Conservation (phyloP, 2,329 filamentous ascomycete genomes). For the Ascochyta lentis region DNA sequence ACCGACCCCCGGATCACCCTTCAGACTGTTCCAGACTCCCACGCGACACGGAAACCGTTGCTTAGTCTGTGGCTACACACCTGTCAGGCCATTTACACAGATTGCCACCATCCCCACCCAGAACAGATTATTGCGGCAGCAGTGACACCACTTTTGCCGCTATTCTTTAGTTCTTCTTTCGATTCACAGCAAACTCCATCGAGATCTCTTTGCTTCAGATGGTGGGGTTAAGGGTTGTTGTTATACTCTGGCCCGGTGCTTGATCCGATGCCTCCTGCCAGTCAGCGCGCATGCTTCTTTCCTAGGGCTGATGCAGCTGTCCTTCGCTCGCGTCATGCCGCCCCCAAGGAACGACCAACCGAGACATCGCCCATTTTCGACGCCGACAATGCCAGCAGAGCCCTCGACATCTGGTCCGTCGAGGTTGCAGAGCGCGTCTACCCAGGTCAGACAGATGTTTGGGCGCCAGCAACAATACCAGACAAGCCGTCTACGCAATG, state of each 20-base stretch:
- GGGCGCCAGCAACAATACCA: constrained; percentile 27
- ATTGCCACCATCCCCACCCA: constrained; percentile 1
- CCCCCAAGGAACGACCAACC: constrained; percentile 30
- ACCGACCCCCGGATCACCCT: neutral
- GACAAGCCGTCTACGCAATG: constrained; percentile 22
- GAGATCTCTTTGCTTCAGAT: constrained; percentile 5
- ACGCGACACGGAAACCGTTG: constrained; percentile 15
- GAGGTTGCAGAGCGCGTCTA: constrained; percentile 25
- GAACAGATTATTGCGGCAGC: neutral
- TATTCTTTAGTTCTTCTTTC: neutral
- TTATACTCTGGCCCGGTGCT: neutral
- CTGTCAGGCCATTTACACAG: neutral
- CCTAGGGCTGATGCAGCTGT: constrained; percentile 37
- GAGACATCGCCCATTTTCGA: constrained; percentile 33
- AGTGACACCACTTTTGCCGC: neutral
- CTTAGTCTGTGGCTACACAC: neutral
- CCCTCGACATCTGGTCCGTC: constrained; percentile 26
- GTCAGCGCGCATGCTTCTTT: constrained; percentile 30
- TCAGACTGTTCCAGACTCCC: constrained; percentile 11
- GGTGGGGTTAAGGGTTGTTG: neutral
- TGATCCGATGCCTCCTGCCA: constrained; percentile 21
- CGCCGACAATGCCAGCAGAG: constrained; percentile 24
- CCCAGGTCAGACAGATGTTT: constrained; percentile 22
- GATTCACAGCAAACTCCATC: neutral
- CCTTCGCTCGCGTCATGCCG: constrained; percentile 26